Base-by-base conservation (phyloP, 495 filamentous ascomycete genomes). In the Recurvomyces mirabilis region DNA sequence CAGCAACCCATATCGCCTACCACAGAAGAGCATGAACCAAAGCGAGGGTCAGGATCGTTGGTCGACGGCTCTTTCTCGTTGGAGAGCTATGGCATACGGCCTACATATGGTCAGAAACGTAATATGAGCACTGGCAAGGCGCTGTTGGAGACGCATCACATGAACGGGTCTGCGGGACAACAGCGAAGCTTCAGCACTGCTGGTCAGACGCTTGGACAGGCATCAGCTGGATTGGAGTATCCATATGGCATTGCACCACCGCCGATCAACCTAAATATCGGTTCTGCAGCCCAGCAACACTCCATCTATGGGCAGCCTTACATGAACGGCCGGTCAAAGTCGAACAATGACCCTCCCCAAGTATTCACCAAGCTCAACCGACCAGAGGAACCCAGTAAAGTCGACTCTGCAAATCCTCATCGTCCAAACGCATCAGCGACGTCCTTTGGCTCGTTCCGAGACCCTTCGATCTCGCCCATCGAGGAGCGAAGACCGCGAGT, bases 31-130 rank as follows among this genome's bases (percentile, higher is more conserved):
- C 23, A 39, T 18, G 70, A 75, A 47, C 67, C 64, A 5, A 74
- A 77, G 51, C 71, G 72, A 22, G 81, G 82, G 19, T 84, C 81
- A 2, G 69, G 77, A 20, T 80, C 80, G 24, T 58, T 86, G 22
- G 58, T 82, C 31, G 67, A 74, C 2, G 41, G 41, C 12, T 69
- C 76, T 1, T 83, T 80, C 1, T 78, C 81, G 52, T 71, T 75
- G 1, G 78, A 85, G 53, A 62, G 61, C 24, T 75, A 71, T 72
- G 63, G 53, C 53, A 53, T 29, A 22, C 21, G 38, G 12, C 9
- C n/a, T 2, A 5, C 33, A 18, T 41, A 34, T 41, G 21, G 6
- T 28, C 41, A 13, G 10, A 49, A 43, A 20, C 37, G 39, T 14
- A 43, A 22, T 20, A 1, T 17, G 3, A 6, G 38, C n/a, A 19